phyloP scores from a whole-genome alignment of 2,329 filamentous ascomycete species.

The Aspergillus pseudoterreus region DNA sequence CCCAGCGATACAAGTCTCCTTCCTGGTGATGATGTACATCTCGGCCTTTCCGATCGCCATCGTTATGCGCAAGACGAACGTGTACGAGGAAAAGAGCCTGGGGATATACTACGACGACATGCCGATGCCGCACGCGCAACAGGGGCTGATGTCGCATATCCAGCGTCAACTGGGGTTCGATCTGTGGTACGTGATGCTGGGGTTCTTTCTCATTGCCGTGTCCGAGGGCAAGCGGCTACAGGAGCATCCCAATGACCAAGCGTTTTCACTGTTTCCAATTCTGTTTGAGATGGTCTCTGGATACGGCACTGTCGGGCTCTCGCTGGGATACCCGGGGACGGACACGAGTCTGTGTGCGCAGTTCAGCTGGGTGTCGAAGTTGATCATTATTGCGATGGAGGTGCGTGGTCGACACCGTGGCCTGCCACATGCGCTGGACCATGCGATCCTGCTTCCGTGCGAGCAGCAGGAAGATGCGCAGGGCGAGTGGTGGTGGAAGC shows the following conservation, averaged over 20 bases:
- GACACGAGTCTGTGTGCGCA: conserved; percentile 77
- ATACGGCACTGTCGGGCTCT: conserved; percentile 87
- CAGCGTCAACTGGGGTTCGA: conserved; percentile 91
- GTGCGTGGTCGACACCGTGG: conserved; percentile 61
- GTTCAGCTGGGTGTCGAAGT: conserved; percentile 65
- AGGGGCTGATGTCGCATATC: conserved; percentile 82
- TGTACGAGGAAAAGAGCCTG: conserved; percentile 77
- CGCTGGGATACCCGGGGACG: conserved; percentile 69
- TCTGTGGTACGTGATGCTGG: conserved; percentile 90
- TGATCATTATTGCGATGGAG: conserved; percentile 62
- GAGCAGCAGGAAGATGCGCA: conserved; percentile 33
- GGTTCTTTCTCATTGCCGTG: conserved; percentile 85
- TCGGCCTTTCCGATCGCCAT: conserved; percentile 96
- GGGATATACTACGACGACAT: conserved; percentile 55
- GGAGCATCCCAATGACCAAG: conserved; percentile 49
- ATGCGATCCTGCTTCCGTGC: conserved; percentile 62
- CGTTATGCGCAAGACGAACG: conserved; percentile 86
- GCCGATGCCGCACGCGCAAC: conserved; percentile 48
- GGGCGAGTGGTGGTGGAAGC: conserved; percentile 16
- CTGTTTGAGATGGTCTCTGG: conserved; percentile 83
- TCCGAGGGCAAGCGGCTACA: conserved; percentile 71
- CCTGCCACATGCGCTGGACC: conserved; percentile 61
- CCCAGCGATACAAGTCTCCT: conserved; percentile 86
- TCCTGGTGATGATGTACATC: conserved; percentile 99
- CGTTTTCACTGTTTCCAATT: conserved; percentile 61